A percentile compares a stretch with the other conserved stretches of the same genome.
Conservation (phyloP, 768 basidiomycete species). For the Suillus placidus region DNA sequence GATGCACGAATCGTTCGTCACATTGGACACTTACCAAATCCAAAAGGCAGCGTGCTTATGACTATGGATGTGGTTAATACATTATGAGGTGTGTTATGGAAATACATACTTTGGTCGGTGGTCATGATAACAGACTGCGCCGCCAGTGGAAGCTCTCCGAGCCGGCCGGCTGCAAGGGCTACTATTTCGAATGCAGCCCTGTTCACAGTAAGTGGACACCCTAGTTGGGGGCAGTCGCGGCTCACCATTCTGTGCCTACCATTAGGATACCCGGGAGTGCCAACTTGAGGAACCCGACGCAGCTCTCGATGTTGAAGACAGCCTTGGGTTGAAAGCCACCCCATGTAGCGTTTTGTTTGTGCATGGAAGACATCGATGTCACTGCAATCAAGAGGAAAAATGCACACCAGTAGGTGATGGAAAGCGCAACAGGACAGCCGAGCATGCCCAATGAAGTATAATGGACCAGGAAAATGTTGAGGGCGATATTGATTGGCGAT, state of each 20-base stretch:
- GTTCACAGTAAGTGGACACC: conserved; percentile 5
- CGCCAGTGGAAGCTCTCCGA: conserved; percentile 68
- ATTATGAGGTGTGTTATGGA: not conserved
- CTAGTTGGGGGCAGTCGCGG: not conserved
- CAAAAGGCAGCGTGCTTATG: conserved; percentile 75
- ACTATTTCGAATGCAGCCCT: conserved; percentile 87
- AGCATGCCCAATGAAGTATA: conserved; percentile 62
- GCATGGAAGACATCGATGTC: conserved; percentile 53
- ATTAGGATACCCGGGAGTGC: conserved; percentile 79
- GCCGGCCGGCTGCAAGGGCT: conserved; percentile 71
- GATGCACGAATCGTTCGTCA: not conserved
- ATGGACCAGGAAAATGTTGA: conserved; percentile 67
- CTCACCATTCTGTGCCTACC: conserved; percentile 81
- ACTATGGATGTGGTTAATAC: conserved; percentile 39
- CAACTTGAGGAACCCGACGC: conserved; percentile 60
- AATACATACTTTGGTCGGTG: conserved; percentile 64
- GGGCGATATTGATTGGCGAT: conserved; percentile 63
- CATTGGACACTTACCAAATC: conserved; percentile 47
- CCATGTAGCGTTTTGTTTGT: conserved; percentile 64
- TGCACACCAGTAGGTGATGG: conserved; percentile 70
- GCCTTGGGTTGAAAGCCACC: conserved; percentile 52
- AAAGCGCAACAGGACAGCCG: conserved; percentile 69
- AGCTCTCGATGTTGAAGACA: conserved; percentile 52
- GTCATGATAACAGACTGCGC: conserved; percentile 84
- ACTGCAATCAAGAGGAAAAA: conserved; percentile 56